phyloP scores from a whole-genome alignment of 2,329 filamentous ascomycete genomes.

The Corynespora cassiicola region DNA sequence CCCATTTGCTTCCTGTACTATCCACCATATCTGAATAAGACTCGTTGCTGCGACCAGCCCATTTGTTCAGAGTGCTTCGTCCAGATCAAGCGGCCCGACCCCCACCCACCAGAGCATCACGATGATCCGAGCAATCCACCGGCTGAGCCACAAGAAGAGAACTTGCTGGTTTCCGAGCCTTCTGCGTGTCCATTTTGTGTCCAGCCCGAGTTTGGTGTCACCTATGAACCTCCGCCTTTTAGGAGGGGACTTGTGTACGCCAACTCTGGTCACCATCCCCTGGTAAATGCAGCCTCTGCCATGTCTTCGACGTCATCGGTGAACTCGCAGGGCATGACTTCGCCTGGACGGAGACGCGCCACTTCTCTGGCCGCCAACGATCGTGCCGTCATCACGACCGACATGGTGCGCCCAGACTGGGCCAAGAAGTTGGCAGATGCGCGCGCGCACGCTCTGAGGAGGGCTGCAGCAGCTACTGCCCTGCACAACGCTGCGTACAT shows the following conservation, averaged over 20 bases:
- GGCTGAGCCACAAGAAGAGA: constrained; percentile 58
- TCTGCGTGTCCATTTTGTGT: constrained; percentile 95
- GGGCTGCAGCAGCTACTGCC: constrained; percentile 91
- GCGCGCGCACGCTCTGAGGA: constrained; percentile 80
- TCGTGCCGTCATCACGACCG: constrained; percentile 88
- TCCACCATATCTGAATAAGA: constrained; percentile 91
- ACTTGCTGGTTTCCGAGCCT: constrained; percentile 84
- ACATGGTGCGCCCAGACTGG: constrained; percentile 93
- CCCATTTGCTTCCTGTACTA: constrained; percentile 98
- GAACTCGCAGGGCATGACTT: constrained; percentile 59
- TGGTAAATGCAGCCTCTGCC: constrained; percentile 67
- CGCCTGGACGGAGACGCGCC: constrained; percentile 62
- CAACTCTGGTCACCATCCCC: constrained; percentile 57
- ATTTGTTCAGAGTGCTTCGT: constrained; percentile 99
- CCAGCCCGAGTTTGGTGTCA: constrained; percentile 94
- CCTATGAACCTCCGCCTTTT: constrained; percentile 88
- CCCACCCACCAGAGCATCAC: constrained; percentile 83
- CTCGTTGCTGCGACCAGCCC: constrained; percentile 91
- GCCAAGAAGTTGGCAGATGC: constrained; percentile 85
- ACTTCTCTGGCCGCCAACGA: constrained; percentile 81
- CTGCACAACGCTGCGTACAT: constrained; percentile 94
- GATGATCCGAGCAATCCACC: constrained; percentile 48
- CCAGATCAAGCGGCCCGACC: constrained; percentile 94
- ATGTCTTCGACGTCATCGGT: constrained; percentile 89
- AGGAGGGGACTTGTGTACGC: constrained; percentile 80